Evolutionary conservation across 169 alveolate genomes (phyloP).

Genomic region (Babesia bovis): DNA sequence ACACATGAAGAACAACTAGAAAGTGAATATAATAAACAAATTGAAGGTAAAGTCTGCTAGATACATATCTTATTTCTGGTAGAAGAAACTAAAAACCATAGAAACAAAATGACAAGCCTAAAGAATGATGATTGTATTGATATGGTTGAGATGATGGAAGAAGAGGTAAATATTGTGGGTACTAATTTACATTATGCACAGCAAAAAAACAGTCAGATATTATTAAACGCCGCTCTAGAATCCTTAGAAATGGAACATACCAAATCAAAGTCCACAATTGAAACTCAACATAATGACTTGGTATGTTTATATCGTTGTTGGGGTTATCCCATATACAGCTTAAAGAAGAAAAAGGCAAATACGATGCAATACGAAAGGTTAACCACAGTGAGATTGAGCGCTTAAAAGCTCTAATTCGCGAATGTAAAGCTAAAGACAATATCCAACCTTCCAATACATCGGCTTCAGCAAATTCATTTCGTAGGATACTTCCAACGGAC

Average conservation of each 20-base stretch:
- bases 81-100: constrained; percentile 24
- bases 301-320: neutral
- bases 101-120: neutral
- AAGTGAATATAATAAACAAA: constrained; percentile 3
- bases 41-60: neutral
- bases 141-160: constrained; percentile 20
- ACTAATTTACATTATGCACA: neutral
- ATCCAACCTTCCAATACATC: neutral
- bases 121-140: constrained; percentile 18
- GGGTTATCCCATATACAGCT: neutral
- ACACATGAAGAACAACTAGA: neutral
- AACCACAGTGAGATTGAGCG: constrained; percentile 24
- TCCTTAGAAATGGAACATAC: constrained; percentile 12
- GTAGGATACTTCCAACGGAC: too few species aligned
- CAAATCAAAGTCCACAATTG: constrained; percentile 9
- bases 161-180: constrained; percentile 4
- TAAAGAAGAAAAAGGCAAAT: constrained; percentile 17
- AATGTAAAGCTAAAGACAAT: neutral
- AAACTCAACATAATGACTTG: constrained; percentile 3
- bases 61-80: neutral
- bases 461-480: neutral
- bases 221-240: constrained; percentile 28
- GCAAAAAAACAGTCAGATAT: constrained; percentile 13
- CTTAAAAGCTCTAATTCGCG: neutral
- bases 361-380: constrained; percentile 14